A percentile compares a stretch with the other conserved stretches of the same genome.
Conservation (phyloP, 2,329 filamentous ascomycete species). For the Sclerotinia trifoliorum region DNA sequence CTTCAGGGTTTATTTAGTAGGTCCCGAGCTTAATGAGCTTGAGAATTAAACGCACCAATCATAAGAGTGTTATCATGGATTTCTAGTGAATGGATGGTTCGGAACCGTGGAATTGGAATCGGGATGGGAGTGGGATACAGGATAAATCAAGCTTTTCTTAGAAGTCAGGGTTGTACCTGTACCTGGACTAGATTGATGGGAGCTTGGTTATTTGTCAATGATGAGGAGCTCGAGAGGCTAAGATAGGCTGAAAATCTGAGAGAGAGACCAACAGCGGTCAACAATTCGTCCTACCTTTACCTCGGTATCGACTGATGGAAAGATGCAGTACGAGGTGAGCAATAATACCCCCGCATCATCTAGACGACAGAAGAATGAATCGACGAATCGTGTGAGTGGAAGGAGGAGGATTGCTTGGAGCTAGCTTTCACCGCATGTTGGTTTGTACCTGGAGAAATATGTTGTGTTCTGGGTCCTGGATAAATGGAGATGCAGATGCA, state of each 20-base stretch:
- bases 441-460: neutral
- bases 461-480: neutral
- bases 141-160: constrained; percentile 1
- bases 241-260: neutral
- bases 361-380: neutral
- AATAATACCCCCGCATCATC: neutral
- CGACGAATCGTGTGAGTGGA: neutral
- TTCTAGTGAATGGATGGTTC: neutral
- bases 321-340: constrained; percentile 1
- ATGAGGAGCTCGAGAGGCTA: too few relatives aligned
- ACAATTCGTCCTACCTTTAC: neutral
- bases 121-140: too few relatives aligned
- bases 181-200: neutral
- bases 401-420: neutral
- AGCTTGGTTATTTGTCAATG: too few relatives aligned
- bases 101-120: neutral
- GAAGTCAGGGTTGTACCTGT: neutral
- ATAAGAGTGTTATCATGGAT: neutral
- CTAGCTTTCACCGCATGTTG: constrained; percentile 7
- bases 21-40: too few relatives aligned
- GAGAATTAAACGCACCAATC: constrained; percentile 3
- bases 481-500: neutral
- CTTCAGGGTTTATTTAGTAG: too few relatives aligned
- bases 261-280: neutral
- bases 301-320: neutral